These are phyloP conservation scores for Cryomyces antarcticus DNA, from an alignment of 495 filamentous ascomycete genomes.

Conservation along the genomic window DNA sequence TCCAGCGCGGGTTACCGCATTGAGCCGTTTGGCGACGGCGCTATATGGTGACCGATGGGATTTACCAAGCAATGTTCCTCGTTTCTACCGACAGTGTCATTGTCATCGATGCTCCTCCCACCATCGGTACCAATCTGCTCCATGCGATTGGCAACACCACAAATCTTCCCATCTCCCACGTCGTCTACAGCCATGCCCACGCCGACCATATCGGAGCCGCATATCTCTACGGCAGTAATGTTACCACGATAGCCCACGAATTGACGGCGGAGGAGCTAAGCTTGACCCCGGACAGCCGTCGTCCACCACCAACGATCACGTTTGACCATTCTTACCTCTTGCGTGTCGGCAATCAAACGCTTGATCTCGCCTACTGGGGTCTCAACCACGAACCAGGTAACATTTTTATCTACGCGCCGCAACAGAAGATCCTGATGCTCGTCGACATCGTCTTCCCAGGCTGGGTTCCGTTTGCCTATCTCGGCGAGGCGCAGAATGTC, in stretches of 20 bases:
- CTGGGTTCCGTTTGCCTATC: constrained; percentile 20
- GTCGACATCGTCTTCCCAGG: constrained; percentile 23
- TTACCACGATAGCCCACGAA: constrained; percentile 17
- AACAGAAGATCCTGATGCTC: constrained; percentile 21
- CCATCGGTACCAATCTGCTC: constrained; percentile 18
- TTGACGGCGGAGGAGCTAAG: constrained; percentile 11
- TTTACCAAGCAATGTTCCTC: constrained; percentile 19
- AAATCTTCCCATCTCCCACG: constrained; percentile 14
- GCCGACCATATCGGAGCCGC: constrained; percentile 22
- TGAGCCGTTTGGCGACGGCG: constrained; percentile 16
- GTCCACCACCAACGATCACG: constrained; percentile 16
- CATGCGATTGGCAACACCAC: constrained; percentile 20
- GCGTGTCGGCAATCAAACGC: constrained; percentile 19
- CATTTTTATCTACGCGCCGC: constrained; percentile 22
- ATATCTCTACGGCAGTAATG: constrained; percentile 10
- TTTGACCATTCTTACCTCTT: constrained; percentile 15
- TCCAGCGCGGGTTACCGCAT: constrained; percentile 18
- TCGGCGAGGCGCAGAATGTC: constrained; percentile 16
- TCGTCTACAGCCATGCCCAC: constrained; percentile 23
- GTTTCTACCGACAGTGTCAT: constrained; percentile 20
- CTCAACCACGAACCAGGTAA: constrained; percentile 21
- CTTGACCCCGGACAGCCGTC: constrained; percentile 7
- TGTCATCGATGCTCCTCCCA: constrained; percentile 22
- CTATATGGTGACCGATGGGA: constrained; percentile 21
- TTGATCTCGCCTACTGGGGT: constrained; percentile 21